Conservation (phyloP, 192 early-diverging fungal species). For the Dissophora globulifera region DNA sequence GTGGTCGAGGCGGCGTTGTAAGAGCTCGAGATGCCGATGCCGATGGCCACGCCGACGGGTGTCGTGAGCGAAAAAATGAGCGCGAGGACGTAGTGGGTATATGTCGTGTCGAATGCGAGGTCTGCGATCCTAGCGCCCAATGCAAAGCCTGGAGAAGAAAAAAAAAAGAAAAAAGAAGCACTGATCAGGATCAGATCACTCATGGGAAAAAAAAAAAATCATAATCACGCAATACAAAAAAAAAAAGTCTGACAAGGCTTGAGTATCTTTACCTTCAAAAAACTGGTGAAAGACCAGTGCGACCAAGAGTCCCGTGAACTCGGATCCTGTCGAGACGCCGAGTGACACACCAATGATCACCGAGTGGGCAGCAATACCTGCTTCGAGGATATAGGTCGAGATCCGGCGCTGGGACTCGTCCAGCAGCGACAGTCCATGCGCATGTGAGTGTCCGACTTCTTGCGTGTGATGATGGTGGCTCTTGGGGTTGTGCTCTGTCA, state of each 20-base stretch:
- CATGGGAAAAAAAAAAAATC: conserved; percentile 64
- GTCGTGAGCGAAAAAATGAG: conserved; percentile 77
- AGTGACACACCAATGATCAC: conserved; percentile 77
- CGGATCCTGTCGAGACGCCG: conserved; percentile 65
- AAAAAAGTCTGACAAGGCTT: too few relatives aligned
- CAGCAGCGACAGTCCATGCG: conserved; percentile 7
- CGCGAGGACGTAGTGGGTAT: conserved; percentile 63
- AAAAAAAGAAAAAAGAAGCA: background rate
- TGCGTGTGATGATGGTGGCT: conserved; percentile 3
- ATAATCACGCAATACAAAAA: conserved; percentile 58
- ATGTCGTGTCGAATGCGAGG: conserved; percentile 53
- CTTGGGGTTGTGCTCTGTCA: background rate
- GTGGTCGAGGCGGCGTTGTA: conserved; percentile 63
- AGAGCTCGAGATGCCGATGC: conserved; percentile 70
- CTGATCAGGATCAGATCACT: background rate
- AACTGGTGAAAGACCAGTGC: conserved; percentile 83
- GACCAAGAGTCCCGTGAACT: conserved; percentile 69
- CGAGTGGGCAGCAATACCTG: conserved; percentile 77
- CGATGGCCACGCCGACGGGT: conserved; percentile 78
- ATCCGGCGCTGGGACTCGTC: conserved; percentile 23
- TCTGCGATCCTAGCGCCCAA: conserved; percentile 73
- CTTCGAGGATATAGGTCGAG: conserved; percentile 70
- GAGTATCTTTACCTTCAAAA: conserved; percentile 20
- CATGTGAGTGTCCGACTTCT: conserved; percentile 6
- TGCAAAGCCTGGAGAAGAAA: conserved; percentile 64